Evolutionary conservation across 2,329 filamentous ascomycete species (phyloP).

Genomic region (Monosporascus sp.): DNA sequence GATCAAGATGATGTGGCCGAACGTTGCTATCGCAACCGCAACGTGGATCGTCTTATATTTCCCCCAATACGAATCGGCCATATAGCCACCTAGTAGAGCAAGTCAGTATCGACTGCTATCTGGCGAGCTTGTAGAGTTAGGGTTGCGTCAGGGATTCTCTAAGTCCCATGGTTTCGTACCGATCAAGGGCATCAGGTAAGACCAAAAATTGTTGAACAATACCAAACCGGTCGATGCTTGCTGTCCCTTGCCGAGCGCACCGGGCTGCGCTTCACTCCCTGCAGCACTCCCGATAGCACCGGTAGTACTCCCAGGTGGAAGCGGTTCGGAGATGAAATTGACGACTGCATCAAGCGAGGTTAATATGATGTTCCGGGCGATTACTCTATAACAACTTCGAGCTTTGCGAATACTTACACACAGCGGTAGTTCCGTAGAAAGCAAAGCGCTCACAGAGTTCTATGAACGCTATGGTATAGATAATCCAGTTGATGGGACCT

Average conservation of each 20-base stretch:
- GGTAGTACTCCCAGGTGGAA: slow-evolving; percentile 42
- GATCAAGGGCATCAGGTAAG: slow-evolving; percentile 25
- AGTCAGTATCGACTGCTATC: neutral
- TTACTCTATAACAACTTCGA: neutral
- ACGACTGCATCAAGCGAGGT: slow-evolving; percentile 34
- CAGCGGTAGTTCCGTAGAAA: slow-evolving; percentile 57
- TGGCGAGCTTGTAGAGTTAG: too few species aligned
- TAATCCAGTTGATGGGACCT: slow-evolving; percentile 47
- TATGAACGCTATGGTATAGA: slow-evolving; percentile 56
- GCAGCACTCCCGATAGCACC: slow-evolving; percentile 32
- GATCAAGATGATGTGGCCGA: slow-evolving; percentile 55
- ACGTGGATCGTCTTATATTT: slow-evolving; percentile 58
- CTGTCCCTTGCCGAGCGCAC: slow-evolving; percentile 47
- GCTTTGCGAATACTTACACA: slow-evolving; percentile 39
- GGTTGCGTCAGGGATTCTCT: neutral
- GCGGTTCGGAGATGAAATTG: slow-evolving; percentile 58
- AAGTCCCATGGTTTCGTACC: slow-evolving; percentile 11
- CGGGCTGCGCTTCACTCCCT: slow-evolving; percentile 32
- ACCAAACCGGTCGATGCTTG: slow-evolving; percentile 21
- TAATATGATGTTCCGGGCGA: neutral
- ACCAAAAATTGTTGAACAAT: slow-evolving; percentile 27
- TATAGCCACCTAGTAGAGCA: slow-evolving; percentile 31
- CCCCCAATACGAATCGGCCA: slow-evolving; percentile 56
- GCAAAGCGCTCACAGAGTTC: slow-evolving; percentile 61
- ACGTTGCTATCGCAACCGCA: slow-evolving; percentile 49